A percentile compares a stretch with the other conserved stretches of the same genome.
Conservation (phyloP, 345 rosid genomes). For the Rhizophora apiculata region DNA sequence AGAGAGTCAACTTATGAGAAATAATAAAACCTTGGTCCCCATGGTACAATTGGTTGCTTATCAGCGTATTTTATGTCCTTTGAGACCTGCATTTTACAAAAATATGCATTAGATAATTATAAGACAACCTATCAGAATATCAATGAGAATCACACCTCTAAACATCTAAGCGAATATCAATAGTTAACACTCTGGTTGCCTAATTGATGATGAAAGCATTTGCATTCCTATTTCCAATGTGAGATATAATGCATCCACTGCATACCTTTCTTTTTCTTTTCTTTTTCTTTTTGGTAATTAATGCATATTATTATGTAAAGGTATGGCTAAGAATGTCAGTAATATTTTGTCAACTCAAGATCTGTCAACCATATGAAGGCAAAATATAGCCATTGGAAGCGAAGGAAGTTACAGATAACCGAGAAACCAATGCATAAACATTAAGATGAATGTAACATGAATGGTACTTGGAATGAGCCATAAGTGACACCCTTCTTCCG, state of each 20-base stretch:
- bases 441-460: slow-evolving; percentile 5
- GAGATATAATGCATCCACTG: too few species aligned
- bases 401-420: too few species aligned
- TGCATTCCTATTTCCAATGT: too few species aligned
- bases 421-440: background rate
- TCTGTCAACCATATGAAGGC: background rate
- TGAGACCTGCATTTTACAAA: slow-evolving; percentile 59
- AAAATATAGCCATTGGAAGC: background rate
- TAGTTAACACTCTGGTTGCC: background rate
- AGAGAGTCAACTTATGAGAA: background rate
- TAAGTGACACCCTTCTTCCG: slow-evolving; percentile 82
- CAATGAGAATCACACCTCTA: background rate
- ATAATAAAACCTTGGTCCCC: slow-evolving; percentile 87
- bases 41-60: slow-evolving; percentile 89
- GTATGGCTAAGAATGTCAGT: too few species aligned
- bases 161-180: too few species aligned
- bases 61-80: slow-evolving; percentile 97
- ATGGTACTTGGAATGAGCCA: slow-evolving; percentile 73
- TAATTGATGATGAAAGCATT: too few species aligned
- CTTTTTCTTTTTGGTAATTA: too few species aligned
- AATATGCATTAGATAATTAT: slow-evolving; percentile 7
- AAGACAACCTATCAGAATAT: background rate
- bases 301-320: too few species aligned
- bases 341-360: too few species aligned
- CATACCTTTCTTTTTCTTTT: too few species aligned